phyloP scores from a whole-genome alignment of 2,329 filamentous ascomycete genomes.

The Alternaria brassicicola region DNA sequence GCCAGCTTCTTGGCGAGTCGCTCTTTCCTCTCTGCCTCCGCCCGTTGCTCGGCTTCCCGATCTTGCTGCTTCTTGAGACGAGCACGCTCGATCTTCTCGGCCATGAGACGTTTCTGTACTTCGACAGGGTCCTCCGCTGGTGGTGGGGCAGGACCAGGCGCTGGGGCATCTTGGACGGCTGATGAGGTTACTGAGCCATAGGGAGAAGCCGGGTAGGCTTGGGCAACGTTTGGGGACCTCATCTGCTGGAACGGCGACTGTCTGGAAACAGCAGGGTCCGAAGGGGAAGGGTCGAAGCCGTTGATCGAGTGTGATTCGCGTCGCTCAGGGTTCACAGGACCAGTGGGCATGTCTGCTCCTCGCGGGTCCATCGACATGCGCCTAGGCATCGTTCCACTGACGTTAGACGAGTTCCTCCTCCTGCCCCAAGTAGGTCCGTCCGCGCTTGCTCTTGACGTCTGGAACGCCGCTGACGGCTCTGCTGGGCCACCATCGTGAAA shows the following conservation, averaged over 20 bases:
- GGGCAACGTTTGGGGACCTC: slow-evolving; percentile 38
- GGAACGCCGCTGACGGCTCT: slow-evolving; percentile 86
- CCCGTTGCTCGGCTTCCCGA: slow-evolving; percentile 66
- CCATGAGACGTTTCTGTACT: slow-evolving; percentile 73
- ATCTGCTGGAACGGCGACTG: slow-evolving; percentile 31
- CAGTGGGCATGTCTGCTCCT: slow-evolving; percentile 46
- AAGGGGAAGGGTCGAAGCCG: slow-evolving; percentile 29
- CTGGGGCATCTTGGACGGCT: slow-evolving; percentile 27
- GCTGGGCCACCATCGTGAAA: slow-evolving; percentile 68
- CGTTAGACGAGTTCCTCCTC: slow-evolving; percentile 85
- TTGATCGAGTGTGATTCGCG: slow-evolving; percentile 41
- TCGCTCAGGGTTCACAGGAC: slow-evolving; percentile 37
- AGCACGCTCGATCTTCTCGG: slow-evolving; percentile 70
- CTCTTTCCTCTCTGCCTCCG: slow-evolving; percentile 73
- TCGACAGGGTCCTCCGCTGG: slow-evolving; percentile 66
- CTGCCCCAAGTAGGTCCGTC: slow-evolving; percentile 69
- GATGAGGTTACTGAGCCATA: slow-evolving; percentile 42
- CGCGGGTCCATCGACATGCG: slow-evolving; percentile 64
- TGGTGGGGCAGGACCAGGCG: slow-evolving; percentile 41
- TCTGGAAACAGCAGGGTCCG: slow-evolving; percentile 29
- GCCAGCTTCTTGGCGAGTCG: slow-evolving; percentile 75
- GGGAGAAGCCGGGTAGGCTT: slow-evolving; percentile 46
- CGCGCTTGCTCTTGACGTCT: slow-evolving; percentile 75
- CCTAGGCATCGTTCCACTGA: slow-evolving; percentile 81
- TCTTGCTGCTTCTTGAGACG: slow-evolving; percentile 67